These are phyloP conservation scores for Pyrenophora teres DNA, from an alignment of 2,329 filamentous ascomycete species.

Conservation along the genomic window DNA sequence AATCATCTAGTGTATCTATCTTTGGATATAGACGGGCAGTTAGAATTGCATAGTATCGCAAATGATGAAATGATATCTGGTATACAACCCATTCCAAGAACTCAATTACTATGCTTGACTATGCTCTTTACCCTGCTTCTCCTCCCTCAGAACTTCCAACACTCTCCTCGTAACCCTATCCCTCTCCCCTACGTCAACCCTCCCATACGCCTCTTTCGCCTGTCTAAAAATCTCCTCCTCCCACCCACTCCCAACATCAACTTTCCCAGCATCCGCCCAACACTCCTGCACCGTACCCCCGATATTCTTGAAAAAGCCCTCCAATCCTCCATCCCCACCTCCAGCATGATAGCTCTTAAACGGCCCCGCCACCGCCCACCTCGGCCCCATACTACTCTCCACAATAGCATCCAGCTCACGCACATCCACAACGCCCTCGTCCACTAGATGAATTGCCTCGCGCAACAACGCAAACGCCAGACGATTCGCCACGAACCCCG, in stretches of 20 bases:
- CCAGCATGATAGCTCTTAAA: slow-evolving; percentile 65
- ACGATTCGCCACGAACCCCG: slow-evolving; percentile 63
- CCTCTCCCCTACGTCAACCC: slow-evolving; percentile 48
- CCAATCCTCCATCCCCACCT: slow-evolving; percentile 59
- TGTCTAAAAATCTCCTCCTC: slow-evolving; percentile 53
- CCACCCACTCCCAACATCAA: slow-evolving; percentile 53
- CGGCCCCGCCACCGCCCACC: slow-evolving; percentile 51
- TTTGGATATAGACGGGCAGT: too few relatives aligned
- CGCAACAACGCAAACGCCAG: slow-evolving; percentile 62
- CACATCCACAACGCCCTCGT: slow-evolving; percentile 57
- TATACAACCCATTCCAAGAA: not conserved
- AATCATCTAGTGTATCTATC: not conserved
- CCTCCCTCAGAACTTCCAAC: slow-evolving; percentile 46
- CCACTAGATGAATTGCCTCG: slow-evolving; percentile 61
- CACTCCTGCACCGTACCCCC: slow-evolving; percentile 60
- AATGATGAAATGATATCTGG: not conserved
- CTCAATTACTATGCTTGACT: not conserved
- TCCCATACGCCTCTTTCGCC: slow-evolving; percentile 55
- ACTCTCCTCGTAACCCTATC: slow-evolving; percentile 51
- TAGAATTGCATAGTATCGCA: not conserved
- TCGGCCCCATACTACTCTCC: slow-evolving; percentile 34
- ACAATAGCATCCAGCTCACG: slow-evolving; percentile 59
- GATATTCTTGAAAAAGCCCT: slow-evolving; percentile 61
- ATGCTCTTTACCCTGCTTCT: slow-evolving; percentile 16
- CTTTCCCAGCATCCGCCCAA: slow-evolving; percentile 57